Evolutionary conservation across 1,284 basidiomycete species (phyloP).

Genomic region (Ustilago crameri): DNA sequence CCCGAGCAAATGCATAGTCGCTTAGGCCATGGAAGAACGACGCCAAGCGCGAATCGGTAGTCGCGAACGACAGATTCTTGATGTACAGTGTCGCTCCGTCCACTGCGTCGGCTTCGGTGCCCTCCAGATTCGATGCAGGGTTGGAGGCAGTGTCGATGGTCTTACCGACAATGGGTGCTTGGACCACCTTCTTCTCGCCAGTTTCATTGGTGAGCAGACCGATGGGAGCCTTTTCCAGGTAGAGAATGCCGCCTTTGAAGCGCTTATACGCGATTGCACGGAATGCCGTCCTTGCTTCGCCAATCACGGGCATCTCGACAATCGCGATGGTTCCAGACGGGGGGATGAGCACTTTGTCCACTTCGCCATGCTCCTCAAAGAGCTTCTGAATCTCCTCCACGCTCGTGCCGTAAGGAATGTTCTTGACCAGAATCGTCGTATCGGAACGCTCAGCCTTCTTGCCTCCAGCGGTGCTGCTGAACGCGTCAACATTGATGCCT

Average conservation of each 20-base stretch:
- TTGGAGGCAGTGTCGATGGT: conserved; percentile 23
- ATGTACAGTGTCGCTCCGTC: conserved; percentile 88
- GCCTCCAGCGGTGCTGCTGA: conserved; percentile 47
- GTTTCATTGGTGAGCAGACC: conserved; percentile 71
- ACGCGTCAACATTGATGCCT: conserved; percentile 71
- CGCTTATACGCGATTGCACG: conserved; percentile 85
- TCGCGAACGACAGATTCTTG: conserved; percentile 92
- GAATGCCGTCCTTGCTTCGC: conserved; percentile 72
- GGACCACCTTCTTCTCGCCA: conserved; percentile 41
- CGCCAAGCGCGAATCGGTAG: conserved; percentile 79
- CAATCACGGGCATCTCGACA: conserved; percentile 81
- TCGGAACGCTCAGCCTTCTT: conserved; percentile 68
- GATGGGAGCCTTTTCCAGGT: conserved; percentile 88
- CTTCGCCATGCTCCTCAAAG: conserved; percentile 81
- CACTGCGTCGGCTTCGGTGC: conserved; percentile 69
- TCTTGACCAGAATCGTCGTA: conserved; percentile 91
- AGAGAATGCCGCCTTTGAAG: conserved; percentile 87
- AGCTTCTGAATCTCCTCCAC: conserved; percentile 79
- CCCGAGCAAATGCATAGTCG: conserved; percentile 85
- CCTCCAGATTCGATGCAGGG: conserved; percentile 5
- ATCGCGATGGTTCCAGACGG: conserved; percentile 94
- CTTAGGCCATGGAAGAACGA: conserved; percentile 81
- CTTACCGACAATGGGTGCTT: conserved; percentile 49
- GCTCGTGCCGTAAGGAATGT: conserved; percentile 92
- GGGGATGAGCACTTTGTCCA: conserved; percentile 84